These are phyloP conservation scores for Ophiosphaerella herpotricha DNA, from an alignment of 2,329 filamentous ascomycete species.

Conservation along the genomic window DNA sequence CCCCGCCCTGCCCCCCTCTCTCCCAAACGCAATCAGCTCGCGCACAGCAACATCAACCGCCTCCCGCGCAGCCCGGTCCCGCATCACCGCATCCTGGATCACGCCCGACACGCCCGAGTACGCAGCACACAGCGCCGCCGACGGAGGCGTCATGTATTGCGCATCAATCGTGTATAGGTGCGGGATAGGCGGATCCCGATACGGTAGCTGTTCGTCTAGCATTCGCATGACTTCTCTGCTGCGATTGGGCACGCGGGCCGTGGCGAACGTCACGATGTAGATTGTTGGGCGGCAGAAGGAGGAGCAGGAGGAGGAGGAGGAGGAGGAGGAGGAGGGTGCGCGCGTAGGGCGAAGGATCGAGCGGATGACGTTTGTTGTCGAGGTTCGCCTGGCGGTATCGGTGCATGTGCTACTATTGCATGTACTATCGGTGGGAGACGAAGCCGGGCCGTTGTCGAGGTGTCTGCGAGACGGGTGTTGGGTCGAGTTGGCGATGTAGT, in stretches of 20 bases:
- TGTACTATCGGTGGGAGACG: too few species aligned
- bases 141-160: conserved; percentile 15
- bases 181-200: conserved; percentile 10
- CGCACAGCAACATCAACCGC: conserved; percentile 16
- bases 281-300: conserved; percentile 19
- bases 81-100: conserved; percentile 29
- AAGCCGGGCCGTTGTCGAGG: not conserved
- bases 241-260: conserved; percentile 6
- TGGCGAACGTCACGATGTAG: conserved; percentile 30
- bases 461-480: not conserved
- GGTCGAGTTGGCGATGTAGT: not conserved
- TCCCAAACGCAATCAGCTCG: conserved; percentile 13
- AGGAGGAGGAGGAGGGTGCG: not conserved
- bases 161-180: conserved; percentile 35
- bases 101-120: conserved; percentile 29
- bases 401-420: not conserved
- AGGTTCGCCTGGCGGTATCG: too few species aligned
- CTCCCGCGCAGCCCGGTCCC: conserved; percentile 15
- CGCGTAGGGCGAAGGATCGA: not conserved
- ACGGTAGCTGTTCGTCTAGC: conserved; percentile 20
- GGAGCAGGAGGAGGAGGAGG: not conserved
- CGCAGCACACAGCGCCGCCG: conserved; percentile 10
- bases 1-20: not conserved
- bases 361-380: not conserved
- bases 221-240: not conserved